phyloP scores from a whole-genome alignment of 257 asterid species.

The Nicotiana noctiflora region DNA sequence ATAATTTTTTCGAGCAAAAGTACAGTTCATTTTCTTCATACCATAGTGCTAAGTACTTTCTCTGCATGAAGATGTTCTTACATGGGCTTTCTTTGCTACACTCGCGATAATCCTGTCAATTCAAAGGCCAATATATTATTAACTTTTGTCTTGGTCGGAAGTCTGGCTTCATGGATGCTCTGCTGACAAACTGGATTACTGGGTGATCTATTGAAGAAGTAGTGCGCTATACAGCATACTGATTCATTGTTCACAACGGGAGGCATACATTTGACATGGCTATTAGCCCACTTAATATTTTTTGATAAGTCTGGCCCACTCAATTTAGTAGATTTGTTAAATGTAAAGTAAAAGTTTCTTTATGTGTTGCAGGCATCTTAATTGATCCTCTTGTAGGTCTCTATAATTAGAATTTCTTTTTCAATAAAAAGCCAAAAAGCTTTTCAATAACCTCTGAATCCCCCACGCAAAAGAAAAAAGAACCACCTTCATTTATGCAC shows the following conservation, averaged over 20 bases:
- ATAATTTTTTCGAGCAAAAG: background rate
- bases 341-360: background rate
- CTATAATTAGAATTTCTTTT: background rate
- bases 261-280: background rate
- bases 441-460: background rate
- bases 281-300: background rate
- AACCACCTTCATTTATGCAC: background rate
- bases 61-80: background rate
- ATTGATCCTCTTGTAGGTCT: background rate
- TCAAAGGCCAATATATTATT: background rate
- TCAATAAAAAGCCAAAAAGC: background rate
- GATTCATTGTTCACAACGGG: background rate
- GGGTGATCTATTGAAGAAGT: background rate
- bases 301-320: background rate
- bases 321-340: background rate
- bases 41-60: background rate
- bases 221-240: background rate
- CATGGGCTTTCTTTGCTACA: background rate
- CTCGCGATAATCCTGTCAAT: background rate
- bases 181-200: background rate
- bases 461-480: background rate
- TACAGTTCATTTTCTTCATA: background rate
- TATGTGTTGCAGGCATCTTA: background rate
- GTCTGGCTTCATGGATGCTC: background rate
- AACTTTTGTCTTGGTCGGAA: background rate